Percentiles rank a stretch among this genome's conserved stretches.
phyloP scores from a whole-genome alignment of 257 asterid species.

The Solanum raphanifolium region DNA sequence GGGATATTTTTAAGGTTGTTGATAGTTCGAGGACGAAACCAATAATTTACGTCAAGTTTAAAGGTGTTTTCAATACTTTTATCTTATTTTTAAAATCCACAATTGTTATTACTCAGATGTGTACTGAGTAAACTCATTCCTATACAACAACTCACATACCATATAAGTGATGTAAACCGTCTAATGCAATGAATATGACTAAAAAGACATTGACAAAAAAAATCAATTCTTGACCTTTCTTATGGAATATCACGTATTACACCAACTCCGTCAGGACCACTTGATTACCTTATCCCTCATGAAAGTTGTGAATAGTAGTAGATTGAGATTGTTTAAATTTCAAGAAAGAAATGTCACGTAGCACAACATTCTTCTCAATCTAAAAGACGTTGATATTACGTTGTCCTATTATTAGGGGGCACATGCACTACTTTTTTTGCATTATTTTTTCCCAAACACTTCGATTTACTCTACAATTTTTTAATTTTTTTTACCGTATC shows the following conservation, averaged over 20 bases:
- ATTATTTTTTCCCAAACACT: neutral
- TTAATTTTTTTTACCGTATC: neutral
- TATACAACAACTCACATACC: neutral
- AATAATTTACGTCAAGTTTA: neutral
- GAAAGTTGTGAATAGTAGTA: neutral
- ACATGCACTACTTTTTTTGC: conserved; percentile 9
- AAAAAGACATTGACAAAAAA: neutral
- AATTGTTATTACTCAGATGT: fast-evolving
- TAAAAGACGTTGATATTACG: conserved; percentile 2
- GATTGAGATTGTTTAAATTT: neutral
- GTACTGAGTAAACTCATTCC: neutral
- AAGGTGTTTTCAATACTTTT: no score
- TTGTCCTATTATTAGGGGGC: conserved; percentile 33
- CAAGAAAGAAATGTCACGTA: neutral
- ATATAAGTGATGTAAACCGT: neutral
- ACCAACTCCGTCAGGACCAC: fast-evolving
- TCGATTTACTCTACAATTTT: neutral
- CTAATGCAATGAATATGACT: neutral
- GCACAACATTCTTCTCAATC: conserved; percentile 8
- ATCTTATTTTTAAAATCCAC: neutral
- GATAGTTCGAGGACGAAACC: neutral
- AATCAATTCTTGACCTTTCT: no score
- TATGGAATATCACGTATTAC: neutral
- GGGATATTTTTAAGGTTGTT: neutral
- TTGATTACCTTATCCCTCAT: neutral